Conservation (phyloP, 345 rosid species). For the Trapa incisa region DNA sequence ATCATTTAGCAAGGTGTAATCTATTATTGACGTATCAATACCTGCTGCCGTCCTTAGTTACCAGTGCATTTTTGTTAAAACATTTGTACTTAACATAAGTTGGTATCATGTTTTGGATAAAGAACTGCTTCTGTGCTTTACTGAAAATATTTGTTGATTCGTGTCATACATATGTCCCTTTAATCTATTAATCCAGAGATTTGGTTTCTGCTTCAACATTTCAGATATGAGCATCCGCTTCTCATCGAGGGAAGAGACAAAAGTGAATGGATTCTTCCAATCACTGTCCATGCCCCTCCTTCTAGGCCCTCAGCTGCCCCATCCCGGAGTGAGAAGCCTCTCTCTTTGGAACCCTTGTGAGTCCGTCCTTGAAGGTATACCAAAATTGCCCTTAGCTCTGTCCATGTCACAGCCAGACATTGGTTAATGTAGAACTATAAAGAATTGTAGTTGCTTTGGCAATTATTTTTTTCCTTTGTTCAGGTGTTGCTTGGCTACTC, state of each 20-base stretch:
- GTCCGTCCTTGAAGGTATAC: constrained; percentile 40
- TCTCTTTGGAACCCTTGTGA: constrained; percentile 68
- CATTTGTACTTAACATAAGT: too few relatives aligned
- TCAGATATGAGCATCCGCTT: constrained; percentile 89
- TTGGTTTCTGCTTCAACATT: constrained; percentile 5
- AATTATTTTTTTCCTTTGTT: neutral
- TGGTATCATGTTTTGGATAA: neutral
- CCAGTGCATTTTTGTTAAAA: neutral
- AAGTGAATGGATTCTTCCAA: constrained; percentile 91
- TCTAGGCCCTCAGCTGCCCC: constrained; percentile 38
- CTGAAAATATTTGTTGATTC: neutral
- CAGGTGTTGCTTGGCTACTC: neutral
- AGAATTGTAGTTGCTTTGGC: neutral
- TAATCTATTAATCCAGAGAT: neutral
- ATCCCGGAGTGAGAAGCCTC: constrained; percentile 43
- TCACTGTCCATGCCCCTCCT: constrained; percentile 82
- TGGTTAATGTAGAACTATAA: neutral
- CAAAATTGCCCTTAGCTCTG: neutral
- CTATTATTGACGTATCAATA: neutral
- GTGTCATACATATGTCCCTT: neutral
- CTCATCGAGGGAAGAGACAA: constrained; percentile 67
- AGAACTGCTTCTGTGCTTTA: neutral
- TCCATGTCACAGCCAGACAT: neutral
- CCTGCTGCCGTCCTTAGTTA: neutral
- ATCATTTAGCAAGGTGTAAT: neutral